phyloP scores from a whole-genome alignment of 768 basidiomycete genomes.

The Boletales sp. region DNA sequence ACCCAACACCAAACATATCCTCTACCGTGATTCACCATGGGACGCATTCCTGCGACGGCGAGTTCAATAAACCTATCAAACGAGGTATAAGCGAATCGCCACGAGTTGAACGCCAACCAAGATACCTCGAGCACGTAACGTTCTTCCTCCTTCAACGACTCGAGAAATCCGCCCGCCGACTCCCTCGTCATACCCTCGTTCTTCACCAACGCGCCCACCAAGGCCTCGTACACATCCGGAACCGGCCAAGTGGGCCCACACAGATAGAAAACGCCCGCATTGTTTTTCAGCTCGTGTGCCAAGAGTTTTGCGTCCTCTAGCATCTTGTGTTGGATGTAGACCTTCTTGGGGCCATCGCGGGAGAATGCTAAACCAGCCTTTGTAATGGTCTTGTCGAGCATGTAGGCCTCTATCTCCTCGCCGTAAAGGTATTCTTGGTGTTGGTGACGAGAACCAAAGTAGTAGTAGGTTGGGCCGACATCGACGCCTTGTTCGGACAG shows the following conservation, averaged over 20 bases:
- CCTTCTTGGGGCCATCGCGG: slow-evolving; percentile 86
- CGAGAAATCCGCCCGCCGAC: slow-evolving; percentile 76
- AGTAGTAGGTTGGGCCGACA: slow-evolving; percentile 93
- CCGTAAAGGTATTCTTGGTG: slow-evolving; percentile 96
- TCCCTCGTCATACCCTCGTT: slow-evolving; percentile 62
- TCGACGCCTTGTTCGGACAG: slow-evolving; percentile 70
- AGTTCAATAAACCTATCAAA: slow-evolving; percentile 23
- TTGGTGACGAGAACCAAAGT: slow-evolving; percentile 96
- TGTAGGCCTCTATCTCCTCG: slow-evolving; percentile 92
- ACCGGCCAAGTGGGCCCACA: slow-evolving; percentile 99
- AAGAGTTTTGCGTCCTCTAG: slow-evolving; percentile 79
- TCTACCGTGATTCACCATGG: no score
- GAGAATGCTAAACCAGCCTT: slow-evolving; percentile 96
- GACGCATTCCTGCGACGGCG: no score
- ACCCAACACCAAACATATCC: no score
- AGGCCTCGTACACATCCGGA: slow-evolving; percentile 92
- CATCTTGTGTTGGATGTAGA: slow-evolving; percentile 99
- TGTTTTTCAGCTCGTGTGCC: slow-evolving; percentile 67
- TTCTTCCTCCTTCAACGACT: slow-evolving; percentile 92
- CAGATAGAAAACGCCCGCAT: slow-evolving; percentile 86
- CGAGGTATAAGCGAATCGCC: slow-evolving; percentile 1
- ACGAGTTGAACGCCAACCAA: neutral
- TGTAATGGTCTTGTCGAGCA: slow-evolving; percentile 79
- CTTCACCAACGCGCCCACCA: slow-evolving; percentile 76
- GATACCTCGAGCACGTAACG: slow-evolving; percentile 90